Conservation (phyloP, 108 stramenopile genomes). For the Pseudonitzschia multiseries region DNA sequence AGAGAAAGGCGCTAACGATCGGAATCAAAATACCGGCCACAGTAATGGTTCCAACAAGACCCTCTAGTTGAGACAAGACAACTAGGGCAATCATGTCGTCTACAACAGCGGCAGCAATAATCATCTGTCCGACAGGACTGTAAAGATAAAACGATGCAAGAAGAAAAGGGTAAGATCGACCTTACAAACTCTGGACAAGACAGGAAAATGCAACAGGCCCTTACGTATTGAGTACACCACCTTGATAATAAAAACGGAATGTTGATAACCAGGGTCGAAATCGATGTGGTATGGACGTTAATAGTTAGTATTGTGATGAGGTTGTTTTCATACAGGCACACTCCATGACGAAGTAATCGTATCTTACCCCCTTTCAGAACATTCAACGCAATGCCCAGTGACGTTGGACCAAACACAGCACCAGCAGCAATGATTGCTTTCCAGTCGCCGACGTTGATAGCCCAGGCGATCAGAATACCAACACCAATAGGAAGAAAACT, state of each 20-base stretch:
- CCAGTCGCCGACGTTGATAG: constrained; percentile 43
- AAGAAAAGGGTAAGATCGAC: neutral
- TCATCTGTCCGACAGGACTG: constrained; percentile 77
- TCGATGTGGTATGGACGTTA: too few relatives aligned
- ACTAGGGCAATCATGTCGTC: constrained; percentile 88
- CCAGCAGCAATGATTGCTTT: constrained; percentile 67
- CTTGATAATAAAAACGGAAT: neutral
- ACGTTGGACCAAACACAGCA: constrained; percentile 77
- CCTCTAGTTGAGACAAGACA: constrained; percentile 67
- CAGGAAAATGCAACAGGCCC: neutral
- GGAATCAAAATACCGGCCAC: constrained; percentile 58
- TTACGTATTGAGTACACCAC: constrained; percentile 68
- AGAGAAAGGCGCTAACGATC: constrained; percentile 63
- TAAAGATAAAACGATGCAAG: neutral
- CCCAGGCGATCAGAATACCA: constrained; percentile 55
- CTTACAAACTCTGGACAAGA: neutral
- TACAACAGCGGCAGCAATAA: constrained; percentile 81
- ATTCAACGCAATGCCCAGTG: constrained; percentile 79
- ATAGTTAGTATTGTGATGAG: too few relatives aligned
- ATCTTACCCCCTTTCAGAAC: constrained; percentile 51
- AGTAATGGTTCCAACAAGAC: constrained; percentile 52
- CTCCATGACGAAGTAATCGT: too few relatives aligned
- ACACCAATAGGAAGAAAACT: constrained; percentile 75
- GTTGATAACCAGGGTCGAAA: too few relatives aligned
- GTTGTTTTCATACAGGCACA: too few relatives aligned